A percentile compares a stretch with the other conserved stretches of the same genome.
These are phyloP conservation scores for Kondoa malvinella DNA, from an alignment of 768 basidiomycete genomes.

Conservation along the genomic window DNA sequence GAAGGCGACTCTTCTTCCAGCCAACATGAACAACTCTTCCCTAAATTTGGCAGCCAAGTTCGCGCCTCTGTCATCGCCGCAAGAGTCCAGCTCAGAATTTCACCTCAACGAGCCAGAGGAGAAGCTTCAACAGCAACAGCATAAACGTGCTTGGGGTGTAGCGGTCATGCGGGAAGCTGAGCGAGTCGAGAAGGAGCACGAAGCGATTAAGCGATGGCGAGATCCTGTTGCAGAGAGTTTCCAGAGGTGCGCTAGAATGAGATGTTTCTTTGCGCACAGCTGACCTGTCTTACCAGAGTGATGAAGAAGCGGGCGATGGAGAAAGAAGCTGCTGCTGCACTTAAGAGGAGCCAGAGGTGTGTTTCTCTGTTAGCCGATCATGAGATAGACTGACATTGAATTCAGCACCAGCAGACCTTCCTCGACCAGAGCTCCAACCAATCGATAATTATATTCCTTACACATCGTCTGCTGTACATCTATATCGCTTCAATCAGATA, in stretches of 20 bases:
- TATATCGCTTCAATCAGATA: too few relatives aligned
- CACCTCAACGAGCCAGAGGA: conserved; percentile 8
- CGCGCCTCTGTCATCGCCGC: not conserved
- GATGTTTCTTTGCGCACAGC: not conserved
- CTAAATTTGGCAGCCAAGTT: not conserved
- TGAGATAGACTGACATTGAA: too few relatives aligned
- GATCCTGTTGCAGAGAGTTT: not conserved
- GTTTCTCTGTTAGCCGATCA: not conserved
- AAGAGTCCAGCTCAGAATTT: not conserved
- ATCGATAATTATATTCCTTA: too few relatives aligned
- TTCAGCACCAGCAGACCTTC: too few relatives aligned
- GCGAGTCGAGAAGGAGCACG: conserved; percentile 3
- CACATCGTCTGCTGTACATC: too few relatives aligned
- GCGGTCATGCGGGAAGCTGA: not conserved
- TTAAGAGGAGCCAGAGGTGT: not conserved
- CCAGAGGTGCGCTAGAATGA: not conserved
- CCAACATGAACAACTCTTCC: not conserved
- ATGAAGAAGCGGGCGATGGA: not conserved
- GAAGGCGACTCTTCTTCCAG: not conserved
- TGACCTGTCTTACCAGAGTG: not conserved
- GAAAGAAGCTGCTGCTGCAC: not conserved
- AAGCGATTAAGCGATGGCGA: not conserved
- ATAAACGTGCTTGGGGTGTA: not conserved
- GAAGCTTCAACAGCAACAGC: not conserved
- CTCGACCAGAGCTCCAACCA: too few relatives aligned